Conservation (phyloP, 2,329 filamentous ascomycete genomes). For the Lachnellula cervina region DNA sequence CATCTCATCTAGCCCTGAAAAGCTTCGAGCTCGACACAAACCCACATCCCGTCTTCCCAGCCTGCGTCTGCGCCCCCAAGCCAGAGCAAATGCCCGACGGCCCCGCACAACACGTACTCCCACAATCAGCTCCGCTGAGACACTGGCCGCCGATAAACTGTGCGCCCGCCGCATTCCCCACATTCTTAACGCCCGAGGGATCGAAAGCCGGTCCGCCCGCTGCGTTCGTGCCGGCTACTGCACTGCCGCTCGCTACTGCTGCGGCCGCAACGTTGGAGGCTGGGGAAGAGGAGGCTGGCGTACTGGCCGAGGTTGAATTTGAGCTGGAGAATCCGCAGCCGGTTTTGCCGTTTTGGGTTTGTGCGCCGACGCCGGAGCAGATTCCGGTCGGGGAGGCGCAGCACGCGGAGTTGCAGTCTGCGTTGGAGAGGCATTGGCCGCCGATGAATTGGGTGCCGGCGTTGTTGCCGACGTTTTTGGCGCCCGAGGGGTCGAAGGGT, state of each 20-base stretch:
- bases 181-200: constrained; percentile 21
- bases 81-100: constrained; percentile 32
- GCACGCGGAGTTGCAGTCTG: constrained; percentile 18
- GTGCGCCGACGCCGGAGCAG: constrained; percentile 33
- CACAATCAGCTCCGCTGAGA: constrained; percentile 19
- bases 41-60: constrained; percentile 31
- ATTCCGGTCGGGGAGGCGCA: constrained; percentile 24
- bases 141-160: constrained; percentile 25
- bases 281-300: not conserved
- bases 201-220: constrained; percentile 9
- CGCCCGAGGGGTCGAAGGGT: constrained; percentile 22
- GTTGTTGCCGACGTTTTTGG: constrained; percentile 21
- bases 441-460: constrained; percentile 20
- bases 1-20: not conserved
- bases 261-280: not conserved
- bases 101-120: constrained; percentile 18
- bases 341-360: constrained; percentile 32
- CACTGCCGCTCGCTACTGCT: not conserved
- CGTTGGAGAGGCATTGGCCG: constrained; percentile 20
- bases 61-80: constrained; percentile 29
- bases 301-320: not conserved
- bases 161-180: constrained; percentile 16
- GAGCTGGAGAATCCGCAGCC: constrained; percentile 31
- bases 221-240: not conserved
- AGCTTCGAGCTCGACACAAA: not conserved